phyloP scores from a whole-genome alignment of 139 green algal species.

The Tetradesmus lagerheimii region DNA sequence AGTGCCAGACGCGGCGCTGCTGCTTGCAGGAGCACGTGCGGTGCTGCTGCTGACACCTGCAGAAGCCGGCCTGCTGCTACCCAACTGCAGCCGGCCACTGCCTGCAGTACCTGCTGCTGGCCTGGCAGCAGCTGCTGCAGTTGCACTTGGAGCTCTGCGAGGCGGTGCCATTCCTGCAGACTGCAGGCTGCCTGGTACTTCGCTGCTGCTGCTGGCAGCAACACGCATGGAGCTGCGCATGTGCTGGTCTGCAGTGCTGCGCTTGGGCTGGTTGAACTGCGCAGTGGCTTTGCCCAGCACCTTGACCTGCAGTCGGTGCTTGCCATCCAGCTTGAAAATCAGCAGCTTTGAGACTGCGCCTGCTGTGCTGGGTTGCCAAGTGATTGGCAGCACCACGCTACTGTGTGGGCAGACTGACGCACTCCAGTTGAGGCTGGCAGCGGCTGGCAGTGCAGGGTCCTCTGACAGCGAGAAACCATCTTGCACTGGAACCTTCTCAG shows the following conservation, averaged over 20 bases:
- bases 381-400: slow-evolving; percentile 39
- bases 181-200: background rate
- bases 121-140: background rate
- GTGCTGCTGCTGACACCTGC: background rate
- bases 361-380: slow-evolving; percentile 15
- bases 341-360: slow-evolving; percentile 17
- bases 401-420: background rate
- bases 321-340: slow-evolving; percentile 34
- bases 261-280: slow-evolving; percentile 20
- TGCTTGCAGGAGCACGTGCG: background rate
- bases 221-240: background rate
- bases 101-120: background rate
- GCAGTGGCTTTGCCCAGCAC: slow-evolving; percentile 30
- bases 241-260: background rate
- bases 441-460: slow-evolving; percentile 19
- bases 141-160: background rate
- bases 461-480: slow-evolving; percentile 42
- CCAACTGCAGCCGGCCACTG: background rate
- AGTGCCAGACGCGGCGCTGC: background rate
- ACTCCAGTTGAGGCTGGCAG: slow-evolving; percentile 42
- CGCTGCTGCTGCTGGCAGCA: background rate
- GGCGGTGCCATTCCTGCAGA: background rate
- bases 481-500: slow-evolving; percentile 35
- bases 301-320: slow-evolving; percentile 45
- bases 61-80: background rate